phyloP scores from a whole-genome alignment of 2,329 filamentous ascomycete genomes.

The Fusarium drepaniforme region DNA sequence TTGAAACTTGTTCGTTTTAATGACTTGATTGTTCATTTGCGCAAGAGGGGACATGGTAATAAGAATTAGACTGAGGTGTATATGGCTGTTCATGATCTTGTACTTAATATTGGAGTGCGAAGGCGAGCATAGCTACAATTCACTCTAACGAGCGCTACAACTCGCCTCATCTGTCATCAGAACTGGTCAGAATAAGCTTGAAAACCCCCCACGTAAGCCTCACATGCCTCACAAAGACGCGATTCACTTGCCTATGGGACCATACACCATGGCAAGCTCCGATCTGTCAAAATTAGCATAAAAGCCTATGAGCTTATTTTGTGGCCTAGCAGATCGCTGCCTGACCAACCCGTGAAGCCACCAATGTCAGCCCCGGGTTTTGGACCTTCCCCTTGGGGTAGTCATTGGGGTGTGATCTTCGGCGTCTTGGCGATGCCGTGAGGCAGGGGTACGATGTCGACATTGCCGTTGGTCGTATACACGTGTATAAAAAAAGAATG shows the following conservation, averaged over 20 bases:
- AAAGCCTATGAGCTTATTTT: constrained; percentile 36
- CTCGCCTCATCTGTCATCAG: neutral
- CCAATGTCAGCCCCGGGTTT: neutral
- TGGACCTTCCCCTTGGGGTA: constrained; percentile 35
- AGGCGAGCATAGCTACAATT: neutral
- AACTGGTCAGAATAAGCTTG: neutral
- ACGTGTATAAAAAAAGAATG: neutral
- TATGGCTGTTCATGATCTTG: neutral
- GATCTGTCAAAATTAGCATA: constrained; percentile 11
- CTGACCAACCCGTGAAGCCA: constrained; percentile 10
- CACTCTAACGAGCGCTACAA: neutral
- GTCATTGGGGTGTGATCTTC: constrained; percentile 7
- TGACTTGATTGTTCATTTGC: neutral
- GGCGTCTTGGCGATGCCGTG: constrained; percentile 19
- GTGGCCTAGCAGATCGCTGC: constrained; percentile 13
- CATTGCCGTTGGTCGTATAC: constrained; percentile 6
- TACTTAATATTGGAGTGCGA: neutral
- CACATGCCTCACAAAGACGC: neutral
- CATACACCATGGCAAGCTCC: neutral
- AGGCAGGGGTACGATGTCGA: constrained; percentile 30
- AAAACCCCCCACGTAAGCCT: neutral
- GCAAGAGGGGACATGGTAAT: neutral
- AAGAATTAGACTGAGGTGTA: neutral
- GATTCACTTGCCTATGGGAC: neutral
- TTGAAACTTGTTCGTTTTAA: neutral